phyloP scores from a whole-genome alignment of 441 rosid species.

The Jatropha multifida region DNA sequence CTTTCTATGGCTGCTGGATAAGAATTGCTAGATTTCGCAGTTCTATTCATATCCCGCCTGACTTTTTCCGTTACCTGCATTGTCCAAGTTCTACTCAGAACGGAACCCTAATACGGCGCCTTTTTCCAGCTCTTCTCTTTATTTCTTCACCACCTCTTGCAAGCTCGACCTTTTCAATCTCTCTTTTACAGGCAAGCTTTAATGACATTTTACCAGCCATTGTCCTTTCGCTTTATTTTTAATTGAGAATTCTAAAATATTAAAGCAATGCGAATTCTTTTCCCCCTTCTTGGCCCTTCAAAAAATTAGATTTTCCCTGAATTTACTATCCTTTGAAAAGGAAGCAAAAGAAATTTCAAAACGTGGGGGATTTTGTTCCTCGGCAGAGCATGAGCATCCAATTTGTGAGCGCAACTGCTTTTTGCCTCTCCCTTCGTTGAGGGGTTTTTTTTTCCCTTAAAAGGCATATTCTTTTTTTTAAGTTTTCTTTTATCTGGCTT shows the following conservation, averaged over 20 bases:
- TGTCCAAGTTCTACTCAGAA: constrained; percentile 12
- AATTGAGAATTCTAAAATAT: background rate
- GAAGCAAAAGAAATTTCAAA: too few relatives aligned
- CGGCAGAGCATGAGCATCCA: too few relatives aligned
- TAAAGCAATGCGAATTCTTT: background rate
- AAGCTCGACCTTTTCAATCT: background rate
- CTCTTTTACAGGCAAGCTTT: constrained; percentile 29
- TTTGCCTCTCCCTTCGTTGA: too few relatives aligned
- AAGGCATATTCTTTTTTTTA: background rate
- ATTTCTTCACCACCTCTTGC: background rate
- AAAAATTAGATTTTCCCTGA: too few relatives aligned
- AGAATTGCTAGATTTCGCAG: constrained; percentile 5
- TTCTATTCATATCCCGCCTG: constrained; percentile 13
- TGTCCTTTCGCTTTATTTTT: background rate
- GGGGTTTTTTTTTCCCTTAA: background rate
- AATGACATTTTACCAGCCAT: background rate
- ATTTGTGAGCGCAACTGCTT: too few relatives aligned
- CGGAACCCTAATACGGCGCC: constrained; percentile 21
- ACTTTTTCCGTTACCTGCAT: constrained; percentile 32
- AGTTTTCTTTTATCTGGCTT: background rate
- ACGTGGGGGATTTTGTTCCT: too few relatives aligned
- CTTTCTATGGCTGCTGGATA: constrained; percentile 18
- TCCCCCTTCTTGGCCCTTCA: background rate
- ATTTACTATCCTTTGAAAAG: too few relatives aligned
- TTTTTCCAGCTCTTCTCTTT: constrained; percentile 12